Evolutionary conservation across 352 stramenopile genomes (phyloP).

Genomic region (Globisporangium apiculatum): DNA sequence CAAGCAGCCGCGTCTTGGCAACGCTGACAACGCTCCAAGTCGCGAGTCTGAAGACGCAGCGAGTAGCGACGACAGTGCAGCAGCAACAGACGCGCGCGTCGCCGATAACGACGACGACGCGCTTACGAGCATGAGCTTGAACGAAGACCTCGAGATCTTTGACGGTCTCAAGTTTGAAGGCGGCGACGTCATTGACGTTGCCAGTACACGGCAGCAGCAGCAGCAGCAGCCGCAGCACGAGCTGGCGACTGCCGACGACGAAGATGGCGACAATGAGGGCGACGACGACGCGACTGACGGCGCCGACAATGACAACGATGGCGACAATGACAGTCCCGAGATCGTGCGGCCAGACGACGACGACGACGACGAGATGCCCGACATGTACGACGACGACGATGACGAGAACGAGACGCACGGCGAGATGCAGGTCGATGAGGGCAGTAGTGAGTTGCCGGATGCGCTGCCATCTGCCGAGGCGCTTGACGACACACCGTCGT

Average conservation of each 20-base stretch:
- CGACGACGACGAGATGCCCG: conserved; percentile 32
- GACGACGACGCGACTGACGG: conserved; percentile 3
- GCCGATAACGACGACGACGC: conserved; percentile 44
- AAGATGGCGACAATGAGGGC: conserved; percentile 18
- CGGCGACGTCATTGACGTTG: conserved; percentile 76
- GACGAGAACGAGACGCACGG: conserved; percentile 25
- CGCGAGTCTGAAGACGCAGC: neutral
- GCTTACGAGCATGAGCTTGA: conserved; percentile 67
- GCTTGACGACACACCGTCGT: too few species aligned
- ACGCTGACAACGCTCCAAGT: neutral
- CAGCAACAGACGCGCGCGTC: neutral
- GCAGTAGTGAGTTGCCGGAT: neutral
- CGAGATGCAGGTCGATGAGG: neutral
- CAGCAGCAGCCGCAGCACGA: conserved; percentile 10
- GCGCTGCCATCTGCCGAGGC: too few species aligned
- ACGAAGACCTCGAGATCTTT: conserved; percentile 78
- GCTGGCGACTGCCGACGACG: conserved; percentile 14
- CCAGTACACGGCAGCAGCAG: conserved; percentile 4
- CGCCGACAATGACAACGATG: neutral
- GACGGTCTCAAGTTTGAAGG: conserved; percentile 84
- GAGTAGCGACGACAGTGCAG: neutral
- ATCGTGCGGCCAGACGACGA: conserved; percentile 22
- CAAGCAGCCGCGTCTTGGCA: too few species aligned
- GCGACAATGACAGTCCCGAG: conserved; percentile 10
- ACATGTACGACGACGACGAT: conserved; percentile 60